phyloP scores from a whole-genome alignment of 495 filamentous ascomycete species.

The Haplographium delicatum region DNA sequence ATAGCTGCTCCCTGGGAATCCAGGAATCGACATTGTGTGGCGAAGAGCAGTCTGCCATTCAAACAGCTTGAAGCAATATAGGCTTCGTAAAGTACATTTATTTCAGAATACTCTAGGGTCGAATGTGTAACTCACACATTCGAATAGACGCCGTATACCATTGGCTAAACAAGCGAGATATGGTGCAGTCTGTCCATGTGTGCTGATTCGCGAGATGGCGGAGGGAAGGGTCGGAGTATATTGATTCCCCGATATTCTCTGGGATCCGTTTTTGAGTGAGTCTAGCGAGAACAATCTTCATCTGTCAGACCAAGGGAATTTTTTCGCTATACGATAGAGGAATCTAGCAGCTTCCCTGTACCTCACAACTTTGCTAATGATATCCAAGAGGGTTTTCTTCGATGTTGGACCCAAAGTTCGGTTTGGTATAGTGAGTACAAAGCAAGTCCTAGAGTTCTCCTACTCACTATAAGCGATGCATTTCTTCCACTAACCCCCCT shows the following conservation, averaged over 20 bases:
- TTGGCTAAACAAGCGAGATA: too few relatives aligned
- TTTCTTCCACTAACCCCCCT: conserved; percentile 12
- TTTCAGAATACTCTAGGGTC: too few relatives aligned
- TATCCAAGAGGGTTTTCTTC: conserved; percentile 23
- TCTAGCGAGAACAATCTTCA: conserved; percentile 24
- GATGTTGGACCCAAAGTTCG: conserved; percentile 12
- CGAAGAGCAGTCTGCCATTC: too few relatives aligned
- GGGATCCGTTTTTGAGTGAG: conserved; percentile 26
- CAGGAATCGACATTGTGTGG: too few relatives aligned
- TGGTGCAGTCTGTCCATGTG: conserved; percentile 8
- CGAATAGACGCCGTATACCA: too few relatives aligned
- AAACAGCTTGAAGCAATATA: too few relatives aligned
- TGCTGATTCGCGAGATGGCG: conserved; percentile 16
- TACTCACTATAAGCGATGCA: conserved; percentile 12
- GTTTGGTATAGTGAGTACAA: conserved; percentile 14
- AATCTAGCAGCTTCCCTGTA: conserved; percentile 32
- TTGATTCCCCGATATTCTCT: neutral
- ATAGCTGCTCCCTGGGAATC: too few relatives aligned
- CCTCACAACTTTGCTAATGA: conserved; percentile 30
- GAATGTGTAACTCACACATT: too few relatives aligned
- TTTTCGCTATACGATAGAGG: conserved; percentile 28
- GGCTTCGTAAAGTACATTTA: too few relatives aligned
- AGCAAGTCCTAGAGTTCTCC: conserved; percentile 8
- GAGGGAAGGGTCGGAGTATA: conserved; percentile 14
- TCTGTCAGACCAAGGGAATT: conserved; percentile 19